A percentile compares a stretch with the other conserved stretches of the same genome.
Conservation (phyloP, 2,329 filamentous ascomycete species). For the Penicillium palitans region DNA sequence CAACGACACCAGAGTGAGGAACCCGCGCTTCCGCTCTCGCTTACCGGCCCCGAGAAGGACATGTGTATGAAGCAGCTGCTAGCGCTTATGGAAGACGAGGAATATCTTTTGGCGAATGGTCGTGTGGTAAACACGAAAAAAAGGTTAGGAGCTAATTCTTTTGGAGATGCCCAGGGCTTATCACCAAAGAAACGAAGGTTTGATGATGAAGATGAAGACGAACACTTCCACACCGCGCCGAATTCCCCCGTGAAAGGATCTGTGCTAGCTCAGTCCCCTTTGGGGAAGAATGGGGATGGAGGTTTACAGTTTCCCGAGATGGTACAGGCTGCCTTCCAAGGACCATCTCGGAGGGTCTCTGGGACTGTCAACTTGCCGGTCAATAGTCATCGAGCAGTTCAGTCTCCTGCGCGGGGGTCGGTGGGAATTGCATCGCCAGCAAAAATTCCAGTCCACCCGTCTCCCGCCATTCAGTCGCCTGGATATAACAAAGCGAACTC, state of each 20-base stretch:
- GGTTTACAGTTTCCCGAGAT: neutral
- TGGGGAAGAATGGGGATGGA: neutral
- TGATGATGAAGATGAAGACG: constrained; percentile 21
- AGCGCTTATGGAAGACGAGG: constrained; percentile 34
- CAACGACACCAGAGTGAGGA: constrained; percentile 6
- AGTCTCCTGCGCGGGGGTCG: neutral
- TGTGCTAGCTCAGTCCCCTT: neutral
- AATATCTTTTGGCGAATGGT: constrained; percentile 29
- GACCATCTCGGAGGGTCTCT: neutral
- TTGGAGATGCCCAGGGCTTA: constrained; percentile 8
- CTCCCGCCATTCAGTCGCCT: neutral
- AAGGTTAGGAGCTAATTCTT: constrained; percentile 5
- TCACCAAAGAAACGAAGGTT: constrained; percentile 12
- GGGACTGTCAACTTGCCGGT: neutral
- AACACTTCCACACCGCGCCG: constrained; percentile 33
- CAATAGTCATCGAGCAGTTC: neutral
- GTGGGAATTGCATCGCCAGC: neutral
- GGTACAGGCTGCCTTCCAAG: neutral
- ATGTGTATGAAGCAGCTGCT: constrained; percentile 32
- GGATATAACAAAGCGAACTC: neutral
- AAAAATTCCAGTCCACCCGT: neutral
- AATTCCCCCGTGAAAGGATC: constrained; percentile 29
- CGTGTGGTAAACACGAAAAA: constrained; percentile 7
- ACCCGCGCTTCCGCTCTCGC: neutral
- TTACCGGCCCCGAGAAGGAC: constrained; percentile 25